These are phyloP conservation scores for Eimeria praecox DNA, from an alignment of 169 alveolate species.

Conservation along the genomic window DNA sequence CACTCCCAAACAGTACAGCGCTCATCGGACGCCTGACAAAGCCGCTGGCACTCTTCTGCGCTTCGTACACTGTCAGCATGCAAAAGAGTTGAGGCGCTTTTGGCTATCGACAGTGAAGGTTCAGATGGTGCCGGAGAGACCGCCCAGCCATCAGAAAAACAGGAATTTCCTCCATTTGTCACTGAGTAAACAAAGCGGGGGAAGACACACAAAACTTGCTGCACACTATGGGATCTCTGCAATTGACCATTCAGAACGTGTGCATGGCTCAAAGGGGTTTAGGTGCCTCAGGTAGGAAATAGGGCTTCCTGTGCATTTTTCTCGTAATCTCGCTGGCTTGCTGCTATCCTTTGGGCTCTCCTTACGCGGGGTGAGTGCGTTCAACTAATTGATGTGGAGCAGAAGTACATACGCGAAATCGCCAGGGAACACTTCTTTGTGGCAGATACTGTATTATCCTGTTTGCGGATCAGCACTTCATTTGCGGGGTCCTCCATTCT, in stretches of 20 bases:
- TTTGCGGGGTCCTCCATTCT: neutral
- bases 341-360: neutral
- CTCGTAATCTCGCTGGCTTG: neutral
- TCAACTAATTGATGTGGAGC: conserved; percentile 29
- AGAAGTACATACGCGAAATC: conserved; percentile 27
- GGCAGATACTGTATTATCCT: conserved; percentile 26
- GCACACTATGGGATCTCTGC: too few species aligned
- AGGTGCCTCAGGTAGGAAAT: too few species aligned
- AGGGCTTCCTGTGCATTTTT: neutral
- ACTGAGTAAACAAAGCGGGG: conserved; percentile 25
- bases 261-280: neutral
- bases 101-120: neutral
- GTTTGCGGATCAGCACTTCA: conserved; percentile 51
- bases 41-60: conserved; percentile 39
- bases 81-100: neutral
- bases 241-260: too few species aligned
- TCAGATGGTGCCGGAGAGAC: neutral
- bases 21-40: conserved; percentile 25
- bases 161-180: conserved; percentile 28
- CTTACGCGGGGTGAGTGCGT: neutral
- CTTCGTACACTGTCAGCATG: neutral
- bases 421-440: conserved; percentile 35
- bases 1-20: conserved; percentile 55
- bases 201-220: neutral
- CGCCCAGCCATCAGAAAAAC: conserved; percentile 60